Evolutionary conservation across 2,329 filamentous ascomycete species (phyloP).

Genomic region (Tolypocladium cylindrosporum): DNA sequence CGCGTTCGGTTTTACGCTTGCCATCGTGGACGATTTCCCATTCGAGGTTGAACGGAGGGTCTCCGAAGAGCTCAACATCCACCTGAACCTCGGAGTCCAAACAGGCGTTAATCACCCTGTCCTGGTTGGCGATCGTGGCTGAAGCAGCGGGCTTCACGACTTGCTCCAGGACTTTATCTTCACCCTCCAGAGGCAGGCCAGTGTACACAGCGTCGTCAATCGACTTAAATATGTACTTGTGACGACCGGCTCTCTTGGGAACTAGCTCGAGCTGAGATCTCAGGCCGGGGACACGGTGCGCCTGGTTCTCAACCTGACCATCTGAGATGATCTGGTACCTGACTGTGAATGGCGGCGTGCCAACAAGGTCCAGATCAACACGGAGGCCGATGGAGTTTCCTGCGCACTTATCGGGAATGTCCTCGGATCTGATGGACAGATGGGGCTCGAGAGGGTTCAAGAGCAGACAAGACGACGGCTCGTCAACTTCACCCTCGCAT

Average conservation of each 20-base stretch:
- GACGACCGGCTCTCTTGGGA: conserved; percentile 71
- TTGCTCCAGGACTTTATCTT: conserved; percentile 63
- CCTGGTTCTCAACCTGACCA: conserved; percentile 43
- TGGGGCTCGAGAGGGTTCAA: conserved; percentile 85
- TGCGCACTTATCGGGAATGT: conserved; percentile 90
- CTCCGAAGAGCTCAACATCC: conserved; percentile 66
- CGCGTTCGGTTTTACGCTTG: conserved; percentile 62
- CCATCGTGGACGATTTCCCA: conserved; percentile 90
- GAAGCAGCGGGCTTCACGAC: conserved; percentile 88
- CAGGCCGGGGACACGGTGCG: conserved; percentile 54
- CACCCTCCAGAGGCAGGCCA: conserved; percentile 49
- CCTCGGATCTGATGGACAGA: conserved; percentile 61
- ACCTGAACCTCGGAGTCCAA: conserved; percentile 73
- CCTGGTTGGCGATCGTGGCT: conserved; percentile 54
- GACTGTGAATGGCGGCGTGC: conserved; percentile 84
- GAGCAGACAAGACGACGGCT: conserved; percentile 87
- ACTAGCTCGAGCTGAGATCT: conserved; percentile 78
- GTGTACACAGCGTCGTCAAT: conserved; percentile 79
- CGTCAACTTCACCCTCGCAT: conserved; percentile 80
- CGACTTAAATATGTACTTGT: conserved; percentile 74
- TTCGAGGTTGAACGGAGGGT: conserved; percentile 79
- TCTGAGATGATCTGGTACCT: conserved; percentile 63
- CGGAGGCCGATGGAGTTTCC: conserved; percentile 85
- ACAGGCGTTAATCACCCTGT: conserved; percentile 56
- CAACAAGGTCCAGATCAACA: conserved; percentile 81